These are phyloP conservation scores for Lepidopterella palustris DNA, from an alignment of 495 filamentous ascomycete species.

Conservation along the genomic window DNA sequence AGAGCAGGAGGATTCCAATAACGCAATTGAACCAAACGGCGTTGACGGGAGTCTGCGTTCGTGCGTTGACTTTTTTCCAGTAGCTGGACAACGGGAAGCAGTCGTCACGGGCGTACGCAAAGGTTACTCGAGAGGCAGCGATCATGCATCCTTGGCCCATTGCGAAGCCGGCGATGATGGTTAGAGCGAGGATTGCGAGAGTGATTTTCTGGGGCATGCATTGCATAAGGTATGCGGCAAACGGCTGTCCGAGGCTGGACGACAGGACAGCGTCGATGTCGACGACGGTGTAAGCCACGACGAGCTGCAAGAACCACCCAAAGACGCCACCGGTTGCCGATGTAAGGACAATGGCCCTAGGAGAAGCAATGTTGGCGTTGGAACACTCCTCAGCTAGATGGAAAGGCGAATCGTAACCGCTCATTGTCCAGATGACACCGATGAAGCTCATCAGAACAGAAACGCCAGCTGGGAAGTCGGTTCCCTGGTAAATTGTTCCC, in stretches of 20 bases:
- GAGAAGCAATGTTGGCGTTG: conserved; percentile 68
- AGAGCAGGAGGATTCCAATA: conserved; percentile 57
- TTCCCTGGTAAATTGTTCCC: conserved; percentile 62
- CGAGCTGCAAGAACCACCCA: conserved; percentile 70
- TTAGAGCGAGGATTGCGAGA: conserved; percentile 61
- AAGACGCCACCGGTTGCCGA: conserved; percentile 59
- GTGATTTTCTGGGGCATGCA: conserved; percentile 59
- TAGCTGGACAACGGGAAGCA: conserved; percentile 57
- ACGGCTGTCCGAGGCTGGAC: conserved; percentile 66
- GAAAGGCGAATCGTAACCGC: conserved; percentile 67
- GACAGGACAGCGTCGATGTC: conserved; percentile 57
- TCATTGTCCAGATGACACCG: conserved; percentile 60
- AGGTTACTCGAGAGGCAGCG: conserved; percentile 69
- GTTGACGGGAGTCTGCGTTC: conserved; percentile 68
- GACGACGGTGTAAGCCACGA: conserved; percentile 73
- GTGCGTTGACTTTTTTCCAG: conserved; percentile 60
- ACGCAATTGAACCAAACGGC: conserved; percentile 67
- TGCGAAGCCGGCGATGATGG: conserved; percentile 68
- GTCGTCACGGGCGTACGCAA: conserved; percentile 73
- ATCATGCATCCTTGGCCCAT: conserved; percentile 86
- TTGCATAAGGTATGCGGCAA: conserved; percentile 68
- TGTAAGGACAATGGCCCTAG: conserved; percentile 71
- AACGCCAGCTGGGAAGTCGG: conserved; percentile 64
- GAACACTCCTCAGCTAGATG: conserved; percentile 73
- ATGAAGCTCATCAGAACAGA: conserved; percentile 74